These are phyloP conservation scores for Phytophthora parvispora DNA, from an alignment of 352 stramenopile species.

Conservation along the genomic window DNA sequence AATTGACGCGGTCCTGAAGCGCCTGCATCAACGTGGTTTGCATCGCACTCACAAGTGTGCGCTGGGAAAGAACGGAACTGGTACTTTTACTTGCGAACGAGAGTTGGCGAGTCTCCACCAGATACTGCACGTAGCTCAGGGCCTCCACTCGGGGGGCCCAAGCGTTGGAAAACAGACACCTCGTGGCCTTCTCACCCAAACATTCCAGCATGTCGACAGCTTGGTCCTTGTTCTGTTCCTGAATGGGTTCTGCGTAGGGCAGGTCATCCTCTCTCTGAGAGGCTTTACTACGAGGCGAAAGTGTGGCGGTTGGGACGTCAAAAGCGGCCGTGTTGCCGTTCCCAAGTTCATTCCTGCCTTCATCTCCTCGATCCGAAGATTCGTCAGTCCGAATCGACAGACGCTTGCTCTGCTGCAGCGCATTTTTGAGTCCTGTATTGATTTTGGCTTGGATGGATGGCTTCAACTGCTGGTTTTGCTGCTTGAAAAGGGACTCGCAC, in stretches of 20 bases:
- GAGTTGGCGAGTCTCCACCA: conserved; percentile 66
- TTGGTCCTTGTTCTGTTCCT: conserved; percentile 68
- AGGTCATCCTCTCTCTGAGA: conserved; percentile 79
- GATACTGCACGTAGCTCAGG: conserved; percentile 78
- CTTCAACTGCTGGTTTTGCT: conserved; percentile 76
- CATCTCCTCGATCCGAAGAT: conserved; percentile 4
- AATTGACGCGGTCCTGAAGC: conserved; percentile 82
- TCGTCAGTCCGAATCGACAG: conserved; percentile 34
- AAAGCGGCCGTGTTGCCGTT: conserved; percentile 16
- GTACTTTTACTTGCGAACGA: conserved; percentile 41
- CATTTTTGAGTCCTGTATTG: conserved; percentile 81
- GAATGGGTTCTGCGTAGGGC: conserved; percentile 82
- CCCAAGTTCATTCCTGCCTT: neutral
- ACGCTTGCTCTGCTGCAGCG: conserved; percentile 74
- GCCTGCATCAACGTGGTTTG: conserved; percentile 69
- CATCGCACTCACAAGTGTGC: conserved; percentile 43
- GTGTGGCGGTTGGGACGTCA: conserved; percentile 21
- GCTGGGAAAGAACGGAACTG: neutral
- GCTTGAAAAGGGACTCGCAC: conserved; percentile 78
- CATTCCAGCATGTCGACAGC: conserved; percentile 48
- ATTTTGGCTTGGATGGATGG: conserved; percentile 86
- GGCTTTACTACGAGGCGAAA: conserved; percentile 59
- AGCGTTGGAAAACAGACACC: conserved; percentile 84
- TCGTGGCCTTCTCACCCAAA: conserved; percentile 81
- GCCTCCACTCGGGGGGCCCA: conserved; percentile 86